Evolutionary conservation across 176 grass and related monocot genomes (phyloP).

Genomic region (Paspalum notatum): DNA sequence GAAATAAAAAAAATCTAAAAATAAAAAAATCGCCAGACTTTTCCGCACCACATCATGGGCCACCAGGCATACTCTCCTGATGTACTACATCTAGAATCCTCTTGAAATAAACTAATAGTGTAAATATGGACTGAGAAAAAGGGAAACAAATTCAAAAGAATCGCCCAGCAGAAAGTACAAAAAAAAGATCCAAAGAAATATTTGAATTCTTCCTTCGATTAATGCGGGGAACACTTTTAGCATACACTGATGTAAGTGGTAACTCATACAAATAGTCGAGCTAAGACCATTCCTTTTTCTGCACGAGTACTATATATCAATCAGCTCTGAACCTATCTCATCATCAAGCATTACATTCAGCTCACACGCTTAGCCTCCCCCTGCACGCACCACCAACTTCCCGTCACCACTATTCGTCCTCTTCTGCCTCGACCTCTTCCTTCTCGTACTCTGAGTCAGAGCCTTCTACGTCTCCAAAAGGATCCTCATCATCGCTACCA

Average conservation of each 20-base stretch:
- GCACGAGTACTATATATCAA: background rate
- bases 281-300: background rate
- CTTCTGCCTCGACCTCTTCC: constrained; percentile 54
- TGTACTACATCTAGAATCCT: no score
- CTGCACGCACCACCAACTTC: no score
- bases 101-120: background rate
- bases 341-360: background rate
- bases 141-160: no score
- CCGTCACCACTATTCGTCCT: constrained; percentile 12
- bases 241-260: background rate
- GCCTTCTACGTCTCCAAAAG: constrained; percentile 46
- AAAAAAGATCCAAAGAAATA: background rate
- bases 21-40: no score
- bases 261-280: background rate
- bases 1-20: no score
- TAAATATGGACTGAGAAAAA: no score
- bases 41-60: no score
- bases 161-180: background rate
- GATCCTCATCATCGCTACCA: constrained; percentile 34
- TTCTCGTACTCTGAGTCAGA: constrained; percentile 50
- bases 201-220: no score
- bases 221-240: background rate
- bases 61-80: no score
- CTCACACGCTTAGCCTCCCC: background rate
- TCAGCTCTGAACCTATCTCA: background rate